Evolutionary conservation across 805 yeast species (phyloP).

Genomic region (Pichia scutulata): DNA sequence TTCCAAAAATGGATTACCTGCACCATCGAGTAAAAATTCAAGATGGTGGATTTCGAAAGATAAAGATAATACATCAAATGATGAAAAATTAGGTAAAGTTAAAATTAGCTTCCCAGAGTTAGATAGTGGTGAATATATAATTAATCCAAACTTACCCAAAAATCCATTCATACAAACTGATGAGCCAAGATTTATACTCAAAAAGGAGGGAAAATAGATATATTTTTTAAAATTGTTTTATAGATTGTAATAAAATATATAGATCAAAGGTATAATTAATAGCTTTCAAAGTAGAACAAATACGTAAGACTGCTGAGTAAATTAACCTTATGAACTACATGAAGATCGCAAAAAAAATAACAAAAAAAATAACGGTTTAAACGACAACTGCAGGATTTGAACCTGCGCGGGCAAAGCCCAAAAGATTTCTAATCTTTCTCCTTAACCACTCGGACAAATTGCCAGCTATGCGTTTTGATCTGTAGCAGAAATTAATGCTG

Average conservation of each 20-base stretch:
- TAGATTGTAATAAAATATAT: not conserved
- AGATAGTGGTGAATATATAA: conserved; percentile 33
- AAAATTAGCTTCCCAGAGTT: conserved; percentile 51
- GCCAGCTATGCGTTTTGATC: conserved; percentile 23
- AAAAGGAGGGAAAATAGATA: not conserved
- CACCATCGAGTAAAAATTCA: conserved; percentile 55
- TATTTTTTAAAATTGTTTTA: too few species aligned
- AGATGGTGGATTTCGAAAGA: conserved; percentile 95
- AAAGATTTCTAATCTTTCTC: conserved; percentile 53
- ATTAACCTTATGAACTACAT: too few species aligned
- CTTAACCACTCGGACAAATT: conserved; percentile 53
- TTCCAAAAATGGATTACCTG: conserved; percentile 50
- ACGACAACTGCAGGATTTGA: conserved; percentile 55
- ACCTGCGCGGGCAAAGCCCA: conserved; percentile 59
- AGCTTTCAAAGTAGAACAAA: not conserved
- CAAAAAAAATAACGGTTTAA: conserved; percentile 5
- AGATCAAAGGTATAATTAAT: not conserved
- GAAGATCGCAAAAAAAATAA: not conserved
- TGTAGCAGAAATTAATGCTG: not conserved
- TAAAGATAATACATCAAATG: conserved; percentile 18
- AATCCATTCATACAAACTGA: conserved; percentile 63
- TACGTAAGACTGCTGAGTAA: too few species aligned
- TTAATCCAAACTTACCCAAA: conserved; percentile 61
- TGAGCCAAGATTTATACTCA: conserved; percentile 44
- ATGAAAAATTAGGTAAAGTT: conserved; percentile 35